phyloP scores from a whole-genome alignment of 768 basidiomycete species.

The Thelephora aurantiotincta region DNA sequence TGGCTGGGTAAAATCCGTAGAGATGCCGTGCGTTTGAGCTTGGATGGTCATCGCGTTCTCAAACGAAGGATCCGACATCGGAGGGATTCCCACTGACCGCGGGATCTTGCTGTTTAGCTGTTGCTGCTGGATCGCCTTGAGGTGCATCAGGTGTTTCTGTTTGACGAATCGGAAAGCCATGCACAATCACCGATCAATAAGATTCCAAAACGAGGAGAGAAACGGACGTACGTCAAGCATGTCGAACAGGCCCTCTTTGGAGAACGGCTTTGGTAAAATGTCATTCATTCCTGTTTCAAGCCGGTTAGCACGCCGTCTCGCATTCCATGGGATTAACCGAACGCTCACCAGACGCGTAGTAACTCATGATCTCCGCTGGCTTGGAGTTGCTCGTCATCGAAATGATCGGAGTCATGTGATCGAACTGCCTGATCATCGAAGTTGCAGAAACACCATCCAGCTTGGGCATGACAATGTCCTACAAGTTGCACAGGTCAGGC shows the following conservation, averaged over 20 bases:
- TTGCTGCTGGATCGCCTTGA: slow-evolving; percentile 45
- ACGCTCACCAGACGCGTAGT: slow-evolving; percentile 54
- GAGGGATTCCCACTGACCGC: slow-evolving; percentile 53
- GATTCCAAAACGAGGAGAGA: background rate
- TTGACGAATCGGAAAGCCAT: background rate
- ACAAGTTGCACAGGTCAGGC: slow-evolving; percentile 2
- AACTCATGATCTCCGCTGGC: slow-evolving; percentile 86
- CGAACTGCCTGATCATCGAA: slow-evolving; percentile 87
- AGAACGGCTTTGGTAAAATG: slow-evolving; percentile 93
- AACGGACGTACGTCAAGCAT: slow-evolving; percentile 66
- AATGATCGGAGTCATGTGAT: slow-evolving; percentile 91
- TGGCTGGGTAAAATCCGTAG: slow-evolving; percentile 9
- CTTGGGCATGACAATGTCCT: slow-evolving; percentile 95
- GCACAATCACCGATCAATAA: background rate
- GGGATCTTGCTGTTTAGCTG: slow-evolving; percentile 60
- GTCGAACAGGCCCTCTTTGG: slow-evolving; percentile 78
- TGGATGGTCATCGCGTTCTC: slow-evolving; percentile 38
- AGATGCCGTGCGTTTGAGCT: slow-evolving; percentile 10
- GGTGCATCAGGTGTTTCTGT: slow-evolving; percentile 78
- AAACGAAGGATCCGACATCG: slow-evolving; percentile 38
- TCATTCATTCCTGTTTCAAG: slow-evolving; percentile 73
- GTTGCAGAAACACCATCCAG: slow-evolving; percentile 85
- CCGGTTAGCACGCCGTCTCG: background rate
- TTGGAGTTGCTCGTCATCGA: slow-evolving; percentile 96
- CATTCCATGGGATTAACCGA: background rate